phyloP scores from a whole-genome alignment of 2,329 filamentous ascomycete genomes.

The Plenodomus tracheiphilus region DNA sequence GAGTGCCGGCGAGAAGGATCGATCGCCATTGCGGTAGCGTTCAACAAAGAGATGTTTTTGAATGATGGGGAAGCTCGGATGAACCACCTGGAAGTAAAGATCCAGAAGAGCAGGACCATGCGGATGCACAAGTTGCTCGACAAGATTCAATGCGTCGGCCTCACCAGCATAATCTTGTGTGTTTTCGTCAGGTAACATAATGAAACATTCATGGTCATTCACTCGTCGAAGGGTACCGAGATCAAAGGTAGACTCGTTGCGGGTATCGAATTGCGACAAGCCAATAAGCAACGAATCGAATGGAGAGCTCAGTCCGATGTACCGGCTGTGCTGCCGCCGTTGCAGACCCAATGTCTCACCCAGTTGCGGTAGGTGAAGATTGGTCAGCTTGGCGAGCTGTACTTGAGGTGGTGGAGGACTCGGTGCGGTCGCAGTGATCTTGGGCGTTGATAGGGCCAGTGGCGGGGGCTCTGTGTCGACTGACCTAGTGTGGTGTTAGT shows the following conservation, averaged over 20 bases:
- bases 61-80: constrained; percentile 80
- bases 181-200: constrained; percentile 74
- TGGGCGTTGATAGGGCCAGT: constrained; percentile 45
- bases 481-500: constrained; percentile 26
- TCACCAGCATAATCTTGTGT: constrained; percentile 74
- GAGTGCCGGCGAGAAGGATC: constrained; percentile 74
- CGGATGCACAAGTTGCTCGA: constrained; percentile 75
- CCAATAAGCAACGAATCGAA: constrained; percentile 84
- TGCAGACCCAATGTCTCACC: constrained; percentile 69
- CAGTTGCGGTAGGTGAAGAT: constrained; percentile 41
- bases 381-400: constrained; percentile 32
- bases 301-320: constrained; percentile 80
- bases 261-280: constrained; percentile 76
- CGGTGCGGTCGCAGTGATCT: constrained; percentile 46
- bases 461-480: constrained; percentile 46
- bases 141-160: constrained; percentile 67
- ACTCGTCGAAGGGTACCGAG: constrained; percentile 69
- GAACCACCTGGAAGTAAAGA: constrained; percentile 79
- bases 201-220: constrained; percentile 76
- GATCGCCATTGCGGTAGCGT: constrained; percentile 72
- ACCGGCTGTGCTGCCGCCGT: constrained; percentile 76
- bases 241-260: constrained; percentile 76
- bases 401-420: constrained; percentile 39
- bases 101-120: constrained; percentile 78
- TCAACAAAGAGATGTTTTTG: constrained; percentile 80